These are phyloP conservation scores for Arthrobotrys sinensis DNA, from an alignment of 2,329 filamentous ascomycete species.

Conservation along the genomic window DNA sequence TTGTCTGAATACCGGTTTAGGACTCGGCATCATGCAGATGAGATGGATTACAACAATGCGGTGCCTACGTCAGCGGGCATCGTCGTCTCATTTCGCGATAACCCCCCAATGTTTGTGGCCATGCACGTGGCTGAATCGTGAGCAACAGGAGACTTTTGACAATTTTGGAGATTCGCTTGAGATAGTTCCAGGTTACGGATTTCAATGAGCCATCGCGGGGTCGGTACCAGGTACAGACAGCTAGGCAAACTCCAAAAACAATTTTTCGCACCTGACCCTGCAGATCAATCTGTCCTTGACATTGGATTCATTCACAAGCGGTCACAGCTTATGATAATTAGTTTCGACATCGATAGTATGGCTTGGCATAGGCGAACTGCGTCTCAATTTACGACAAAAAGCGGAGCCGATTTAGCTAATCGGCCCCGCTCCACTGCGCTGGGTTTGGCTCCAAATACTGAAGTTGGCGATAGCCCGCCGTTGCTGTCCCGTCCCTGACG, in stretches of 20 bases:
- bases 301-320: constrained; percentile 15
- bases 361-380: constrained; percentile 12
- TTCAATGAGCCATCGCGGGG: constrained; percentile 13
- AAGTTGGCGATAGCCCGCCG: constrained; percentile 19
- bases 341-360: constrained; percentile 26
- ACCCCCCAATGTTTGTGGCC: constrained; percentile 11
- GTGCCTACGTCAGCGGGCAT: constrained; percentile 53
- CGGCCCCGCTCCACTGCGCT: constrained; percentile 36
- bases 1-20: constrained; percentile 7
- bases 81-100: constrained; percentile 41
- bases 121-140: constrained; percentile 43
- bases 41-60: constrained; percentile 38
- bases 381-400: constrained; percentile 29
- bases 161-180: constrained; percentile 53
- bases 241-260: neutral
- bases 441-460: constrained; percentile 14
- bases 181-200: constrained; percentile 28
- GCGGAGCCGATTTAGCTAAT: constrained; percentile 51
- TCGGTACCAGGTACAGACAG: constrained; percentile 34
- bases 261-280: constrained; percentile 50
- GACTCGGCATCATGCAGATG: constrained; percentile 24
- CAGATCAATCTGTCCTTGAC: constrained; percentile 31
- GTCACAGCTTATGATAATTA: constrained; percentile 11
- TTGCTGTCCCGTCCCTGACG: constrained; percentile 26
- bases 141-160: constrained; percentile 30